Evolutionary conservation across 2,329 filamentous ascomycete genomes (phyloP).

Genomic region (Fusarium circinatum): DNA sequence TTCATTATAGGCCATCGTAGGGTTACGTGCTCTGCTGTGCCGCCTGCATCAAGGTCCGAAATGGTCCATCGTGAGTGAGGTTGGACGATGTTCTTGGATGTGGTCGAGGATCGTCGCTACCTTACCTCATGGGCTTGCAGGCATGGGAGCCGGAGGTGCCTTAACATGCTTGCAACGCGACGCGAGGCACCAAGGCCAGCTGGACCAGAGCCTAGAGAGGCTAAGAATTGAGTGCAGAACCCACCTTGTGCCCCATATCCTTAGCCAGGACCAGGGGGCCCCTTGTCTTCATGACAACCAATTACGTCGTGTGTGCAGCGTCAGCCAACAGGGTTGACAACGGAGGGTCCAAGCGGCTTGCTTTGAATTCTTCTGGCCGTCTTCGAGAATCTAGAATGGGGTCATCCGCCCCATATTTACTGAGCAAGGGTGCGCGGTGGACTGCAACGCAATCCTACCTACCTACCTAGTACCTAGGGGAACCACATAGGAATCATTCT

Average conservation of each 20-base stretch:
- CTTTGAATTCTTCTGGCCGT: conserved; percentile 43
- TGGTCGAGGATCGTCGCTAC: conserved; percentile 29
- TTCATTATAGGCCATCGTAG: not conserved
- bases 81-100: conserved; percentile 24
- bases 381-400: conserved; percentile 44
- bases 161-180: conserved; percentile 27
- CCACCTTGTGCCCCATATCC: conserved; percentile 17
- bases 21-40: conserved; percentile 23
- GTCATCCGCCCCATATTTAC: conserved; percentile 32
- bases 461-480: conserved; percentile 12
- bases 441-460: conserved; percentile 15
- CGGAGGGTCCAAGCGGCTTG: conserved; percentile 32
- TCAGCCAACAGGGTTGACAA: conserved; percentile 14
- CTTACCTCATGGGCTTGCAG: conserved; percentile 4
- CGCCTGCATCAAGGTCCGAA: conserved; percentile 25
- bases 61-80: conserved; percentile 25
- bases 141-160: conserved; percentile 11
- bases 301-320: conserved; percentile 9
- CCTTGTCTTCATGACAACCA: conserved; percentile 5
- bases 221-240: not conserved
- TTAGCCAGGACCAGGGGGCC: conserved; percentile 3
- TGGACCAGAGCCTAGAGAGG: conserved; percentile 18
- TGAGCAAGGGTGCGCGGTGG: conserved; percentile 25
- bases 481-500: conserved; percentile 40
- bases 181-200: conserved; percentile 37